Evolutionary conservation across 2,329 filamentous ascomycete species (phyloP).

Genomic region (Ophiostoma himal-ulmi): DNA sequence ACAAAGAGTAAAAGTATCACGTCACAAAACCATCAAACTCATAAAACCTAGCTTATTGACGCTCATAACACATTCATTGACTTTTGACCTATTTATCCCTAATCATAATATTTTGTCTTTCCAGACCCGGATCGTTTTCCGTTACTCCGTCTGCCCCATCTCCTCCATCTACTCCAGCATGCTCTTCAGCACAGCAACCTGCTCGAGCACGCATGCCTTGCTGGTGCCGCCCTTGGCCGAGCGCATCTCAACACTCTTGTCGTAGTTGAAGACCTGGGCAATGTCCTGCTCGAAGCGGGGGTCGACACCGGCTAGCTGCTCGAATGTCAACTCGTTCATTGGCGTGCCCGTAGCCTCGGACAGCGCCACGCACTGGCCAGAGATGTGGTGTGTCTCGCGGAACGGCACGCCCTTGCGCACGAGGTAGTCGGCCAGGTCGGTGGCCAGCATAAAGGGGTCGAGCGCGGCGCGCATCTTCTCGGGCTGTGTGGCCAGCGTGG

Average conservation of each 20-base stretch:
- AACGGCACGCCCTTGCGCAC: constrained; percentile 70
- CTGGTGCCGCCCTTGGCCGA: constrained; percentile 73
- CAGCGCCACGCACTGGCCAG: constrained; percentile 66
- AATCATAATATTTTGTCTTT: constrained; percentile 4
- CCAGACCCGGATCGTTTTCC: neutral
- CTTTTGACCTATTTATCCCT: neutral
- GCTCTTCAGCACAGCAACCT: constrained; percentile 26
- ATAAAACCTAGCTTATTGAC: neutral
- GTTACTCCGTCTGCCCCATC: neutral
- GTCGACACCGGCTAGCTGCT: constrained; percentile 64
- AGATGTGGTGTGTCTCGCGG: constrained; percentile 77
- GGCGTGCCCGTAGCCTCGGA: constrained; percentile 60
- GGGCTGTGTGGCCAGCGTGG: constrained; percentile 62
- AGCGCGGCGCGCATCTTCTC: constrained; percentile 75
- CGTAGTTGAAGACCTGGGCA: constrained; percentile 67
- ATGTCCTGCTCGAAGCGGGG: constrained; percentile 66
- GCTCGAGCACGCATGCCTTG: constrained; percentile 39
- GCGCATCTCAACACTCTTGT: constrained; percentile 74
- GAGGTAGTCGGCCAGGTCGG: constrained; percentile 62
- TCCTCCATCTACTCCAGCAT: constrained; percentile 8
- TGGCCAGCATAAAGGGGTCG: constrained; percentile 77
- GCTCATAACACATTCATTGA: constrained; percentile 8
- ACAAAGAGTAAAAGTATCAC: neutral
- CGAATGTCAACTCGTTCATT: constrained; percentile 65
- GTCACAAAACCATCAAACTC: neutral